phyloP scores from a whole-genome alignment of 2,329 filamentous ascomycete species.

The Teratosphaeria pseudoeucalypti region DNA sequence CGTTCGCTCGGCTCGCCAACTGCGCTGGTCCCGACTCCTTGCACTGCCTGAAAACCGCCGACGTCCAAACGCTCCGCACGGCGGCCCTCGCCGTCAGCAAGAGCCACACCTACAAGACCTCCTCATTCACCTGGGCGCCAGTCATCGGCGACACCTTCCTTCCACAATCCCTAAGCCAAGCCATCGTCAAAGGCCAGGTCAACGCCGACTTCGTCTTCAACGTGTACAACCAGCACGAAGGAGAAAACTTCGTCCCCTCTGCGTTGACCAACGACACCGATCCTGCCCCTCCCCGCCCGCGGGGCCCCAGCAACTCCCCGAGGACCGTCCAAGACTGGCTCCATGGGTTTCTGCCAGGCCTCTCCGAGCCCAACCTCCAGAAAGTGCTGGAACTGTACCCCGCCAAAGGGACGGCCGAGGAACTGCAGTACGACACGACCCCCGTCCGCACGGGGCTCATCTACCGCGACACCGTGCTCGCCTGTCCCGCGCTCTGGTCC shows the following conservation, averaged over 20 bases:
- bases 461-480: constrained; percentile 48
- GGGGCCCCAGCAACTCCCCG: constrained; percentile 39
- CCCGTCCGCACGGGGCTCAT: constrained; percentile 46
- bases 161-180: constrained; percentile 35
- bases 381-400: constrained; percentile 41
- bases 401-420: constrained; percentile 36
- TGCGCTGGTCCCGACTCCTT: constrained; percentile 41
- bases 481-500: constrained; percentile 52
- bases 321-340: constrained; percentile 46
- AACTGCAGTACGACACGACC: constrained; percentile 42
- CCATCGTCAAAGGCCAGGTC: constrained; percentile 28
- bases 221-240: constrained; percentile 55
- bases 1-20: constrained; percentile 37
- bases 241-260: constrained; percentile 50
- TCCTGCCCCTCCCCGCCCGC: constrained; percentile 17
- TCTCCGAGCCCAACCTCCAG: constrained; percentile 32
- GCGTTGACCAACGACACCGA: constrained; percentile 30
- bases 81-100: constrained; percentile 38
- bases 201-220: constrained; percentile 40
- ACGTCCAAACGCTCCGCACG: constrained; percentile 44
- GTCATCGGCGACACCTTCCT: constrained; percentile 50
- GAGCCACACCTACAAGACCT: constrained; percentile 44
- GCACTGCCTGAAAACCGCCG: constrained; percentile 43
- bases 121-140: constrained; percentile 50
- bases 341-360: constrained; percentile 41